Evolutionary conservation across 1,284 basidiomycete genomes (phyloP).

Genomic region (Fomitopsis schrenkii): DNA sequence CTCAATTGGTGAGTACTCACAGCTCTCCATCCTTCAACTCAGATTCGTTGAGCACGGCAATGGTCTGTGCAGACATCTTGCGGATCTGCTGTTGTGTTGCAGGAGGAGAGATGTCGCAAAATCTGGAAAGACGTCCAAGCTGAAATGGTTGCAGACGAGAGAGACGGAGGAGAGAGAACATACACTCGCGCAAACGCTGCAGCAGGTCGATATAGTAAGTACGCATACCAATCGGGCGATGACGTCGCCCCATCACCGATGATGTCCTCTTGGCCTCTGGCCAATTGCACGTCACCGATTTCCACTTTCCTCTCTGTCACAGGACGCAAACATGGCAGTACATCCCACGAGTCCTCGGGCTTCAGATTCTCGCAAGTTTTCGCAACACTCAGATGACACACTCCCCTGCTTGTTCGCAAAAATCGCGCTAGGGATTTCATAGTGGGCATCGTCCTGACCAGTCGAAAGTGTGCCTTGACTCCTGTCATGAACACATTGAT

Average conservation of each 20-base stretch:
- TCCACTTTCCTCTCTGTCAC: not conserved
- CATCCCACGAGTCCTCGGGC: no score
- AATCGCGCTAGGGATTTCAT: no score
- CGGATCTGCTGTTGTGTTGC: not conserved
- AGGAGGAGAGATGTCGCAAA: not conserved
- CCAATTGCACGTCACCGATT: not conserved
- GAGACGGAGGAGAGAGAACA: not conserved
- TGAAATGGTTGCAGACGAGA: not conserved
- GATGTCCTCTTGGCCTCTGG: not conserved
- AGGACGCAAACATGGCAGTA: no score
- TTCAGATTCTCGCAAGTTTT: no score
- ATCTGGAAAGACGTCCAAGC: not conserved
- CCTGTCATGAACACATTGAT: no score
- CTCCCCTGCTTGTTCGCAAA: no score
- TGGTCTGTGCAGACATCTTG: constrained; percentile 46
- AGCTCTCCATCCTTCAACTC: constrained; percentile 79
- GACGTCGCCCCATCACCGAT: not conserved
- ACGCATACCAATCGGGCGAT: not conserved
- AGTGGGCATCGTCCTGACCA: no score
- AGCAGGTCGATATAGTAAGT: not conserved
- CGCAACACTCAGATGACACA: no score
- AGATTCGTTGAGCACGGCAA: constrained; percentile 59
- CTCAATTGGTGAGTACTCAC: constrained; percentile 32
- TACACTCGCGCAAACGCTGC: not conserved
- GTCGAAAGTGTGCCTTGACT: no score